These are phyloP conservation scores for Globisporangium yorkense DNA, from an alignment of 352 stramenopile species.

Conservation along the genomic window DNA sequence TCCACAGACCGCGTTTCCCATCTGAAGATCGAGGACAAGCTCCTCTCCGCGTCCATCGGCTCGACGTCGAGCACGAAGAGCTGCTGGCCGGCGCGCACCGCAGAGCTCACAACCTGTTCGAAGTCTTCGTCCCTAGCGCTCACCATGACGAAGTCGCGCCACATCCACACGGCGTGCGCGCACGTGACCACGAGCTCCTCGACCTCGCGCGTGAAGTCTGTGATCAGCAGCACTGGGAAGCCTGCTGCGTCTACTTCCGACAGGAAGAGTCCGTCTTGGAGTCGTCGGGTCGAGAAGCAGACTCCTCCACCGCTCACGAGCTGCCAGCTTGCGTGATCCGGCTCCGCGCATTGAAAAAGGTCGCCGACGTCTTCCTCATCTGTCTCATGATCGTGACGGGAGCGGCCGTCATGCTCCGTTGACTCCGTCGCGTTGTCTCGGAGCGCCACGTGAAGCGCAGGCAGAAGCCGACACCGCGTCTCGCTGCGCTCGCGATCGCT, in stretches of 20 bases:
- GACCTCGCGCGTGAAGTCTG: constrained; percentile 28
- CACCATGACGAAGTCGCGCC: constrained; percentile 38
- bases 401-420: not conserved
- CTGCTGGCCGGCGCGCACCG: constrained; percentile 43
- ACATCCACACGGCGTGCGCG: constrained; percentile 33
- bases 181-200: constrained; percentile 40
- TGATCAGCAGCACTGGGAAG: constrained; percentile 37
- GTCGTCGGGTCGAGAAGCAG: constrained; percentile 33
- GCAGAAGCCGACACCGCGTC: constrained; percentile 14
- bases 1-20: constrained; percentile 23
- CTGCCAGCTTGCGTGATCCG: constrained; percentile 10
- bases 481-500: not conserved
- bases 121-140: constrained; percentile 29
- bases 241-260: constrained; percentile 18
- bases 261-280: constrained; percentile 42
- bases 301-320: constrained; percentile 20
- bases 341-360: not conserved
- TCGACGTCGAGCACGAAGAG: constrained; percentile 55
- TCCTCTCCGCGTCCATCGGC: constrained; percentile 25
- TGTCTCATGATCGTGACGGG: not conserved
- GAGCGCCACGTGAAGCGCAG: constrained; percentile 18
- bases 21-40: constrained; percentile 22
- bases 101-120: constrained; percentile 19
- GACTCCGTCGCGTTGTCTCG: constrained; percentile 2
- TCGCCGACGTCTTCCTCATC: constrained; percentile 1